These are phyloP conservation scores for Sanguinoderma infundibulare DNA, from an alignment of 1,284 basidiomycete genomes.

Conservation along the genomic window DNA sequence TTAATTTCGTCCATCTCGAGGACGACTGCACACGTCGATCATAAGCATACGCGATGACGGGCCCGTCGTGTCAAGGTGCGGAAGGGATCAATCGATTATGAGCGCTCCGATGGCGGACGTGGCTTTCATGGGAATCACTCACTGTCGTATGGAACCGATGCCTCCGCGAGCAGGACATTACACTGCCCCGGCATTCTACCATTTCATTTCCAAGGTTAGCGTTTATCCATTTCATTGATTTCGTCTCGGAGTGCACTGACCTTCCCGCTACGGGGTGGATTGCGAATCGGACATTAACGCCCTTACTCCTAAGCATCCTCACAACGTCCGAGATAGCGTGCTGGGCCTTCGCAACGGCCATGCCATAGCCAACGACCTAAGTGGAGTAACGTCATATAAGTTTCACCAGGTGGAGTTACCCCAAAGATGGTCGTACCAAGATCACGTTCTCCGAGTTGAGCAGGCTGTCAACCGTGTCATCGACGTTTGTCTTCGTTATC, in stretches of 20 bases:
- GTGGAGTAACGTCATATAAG: background rate
- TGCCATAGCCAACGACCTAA: conserved; percentile 85
- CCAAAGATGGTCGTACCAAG: conserved; percentile 48
- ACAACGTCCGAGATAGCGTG: conserved; percentile 86
- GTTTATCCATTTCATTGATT: background rate
- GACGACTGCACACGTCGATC: conserved; percentile 60
- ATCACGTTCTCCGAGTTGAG: conserved; percentile 84
- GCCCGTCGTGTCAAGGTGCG: background rate
- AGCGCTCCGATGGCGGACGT: conserved; percentile 1
- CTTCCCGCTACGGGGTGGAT: conserved; percentile 48
- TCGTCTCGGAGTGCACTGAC: conserved; percentile 9
- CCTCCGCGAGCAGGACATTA: conserved; percentile 86
- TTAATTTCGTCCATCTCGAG: conserved; percentile 93
- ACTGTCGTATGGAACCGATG: conserved; percentile 89
- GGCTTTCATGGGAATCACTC: conserved; percentile 34
- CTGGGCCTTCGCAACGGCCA: conserved; percentile 90
- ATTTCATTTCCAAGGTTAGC: conserved; percentile 1
- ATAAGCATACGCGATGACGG: background rate
- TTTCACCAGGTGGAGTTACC: background rate
- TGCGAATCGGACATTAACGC: conserved; percentile 66
- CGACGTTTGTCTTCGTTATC: conserved; percentile 76
- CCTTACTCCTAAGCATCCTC: conserved; percentile 69
- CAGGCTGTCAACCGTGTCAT: conserved; percentile 80
- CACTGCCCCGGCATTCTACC: conserved; percentile 84
- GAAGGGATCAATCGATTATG: background rate